Conservation (phyloP, 768 basidiomycete genomes). For the Mrakia blollopis region DNA sequence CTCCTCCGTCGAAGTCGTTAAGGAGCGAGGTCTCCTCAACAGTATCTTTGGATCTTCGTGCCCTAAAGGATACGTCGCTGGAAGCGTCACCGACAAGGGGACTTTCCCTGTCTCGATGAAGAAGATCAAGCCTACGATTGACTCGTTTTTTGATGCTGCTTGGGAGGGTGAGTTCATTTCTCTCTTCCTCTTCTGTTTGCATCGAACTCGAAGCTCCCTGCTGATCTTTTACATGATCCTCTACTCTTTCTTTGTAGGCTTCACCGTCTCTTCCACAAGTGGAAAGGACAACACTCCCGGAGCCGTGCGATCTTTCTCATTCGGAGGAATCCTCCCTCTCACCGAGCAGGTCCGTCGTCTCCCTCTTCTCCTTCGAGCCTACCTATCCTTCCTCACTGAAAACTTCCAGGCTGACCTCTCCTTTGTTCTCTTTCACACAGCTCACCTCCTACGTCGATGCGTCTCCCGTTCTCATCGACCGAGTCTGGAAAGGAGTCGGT, state of each 20-base stretch:
- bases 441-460: constrained; percentile 8
- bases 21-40: constrained; percentile 11
- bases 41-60: neutral
- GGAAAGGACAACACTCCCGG: constrained; percentile 28
- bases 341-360: constrained; percentile 18
- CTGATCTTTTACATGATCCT: neutral
- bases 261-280: neutral
- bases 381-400: neutral
- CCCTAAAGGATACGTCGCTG: constrained; percentile 20
- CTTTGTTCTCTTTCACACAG: neutral
- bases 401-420: neutral
- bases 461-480: constrained; percentile 21
- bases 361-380: neutral
- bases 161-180: constrained; percentile 11
- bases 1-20: neutral
- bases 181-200: neutral
- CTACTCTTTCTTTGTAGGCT: neutral
- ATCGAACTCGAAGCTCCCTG: neutral
- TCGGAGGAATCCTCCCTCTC: constrained; percentile 6
- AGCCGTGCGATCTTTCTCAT: constrained; percentile 18
- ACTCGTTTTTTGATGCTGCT: constrained; percentile 14
- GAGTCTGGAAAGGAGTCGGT: constrained; percentile 28
- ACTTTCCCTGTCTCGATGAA: constrained; percentile 13
- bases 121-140: constrained; percentile 11
- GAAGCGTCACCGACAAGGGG: constrained; percentile 6